phyloP scores from a whole-genome alignment of 805 yeast species.

The Ogataea parapolymorpha region DNA sequence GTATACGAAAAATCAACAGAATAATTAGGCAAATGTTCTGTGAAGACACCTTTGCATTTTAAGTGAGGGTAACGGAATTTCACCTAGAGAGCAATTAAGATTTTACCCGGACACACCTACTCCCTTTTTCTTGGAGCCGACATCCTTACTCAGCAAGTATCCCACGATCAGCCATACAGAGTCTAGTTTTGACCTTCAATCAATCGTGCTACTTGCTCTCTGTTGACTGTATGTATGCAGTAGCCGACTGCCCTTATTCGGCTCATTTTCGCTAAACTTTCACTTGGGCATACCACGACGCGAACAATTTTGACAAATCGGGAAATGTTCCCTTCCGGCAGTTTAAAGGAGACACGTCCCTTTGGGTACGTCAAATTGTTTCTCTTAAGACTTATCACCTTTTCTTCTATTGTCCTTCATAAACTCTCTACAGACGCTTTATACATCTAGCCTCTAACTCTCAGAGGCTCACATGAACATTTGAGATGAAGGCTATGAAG shows the following conservation, averaged over 20 bases:
- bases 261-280: neutral
- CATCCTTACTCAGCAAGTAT: neutral
- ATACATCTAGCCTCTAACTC: slow-evolving; percentile 2
- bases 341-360: slow-evolving; percentile 12
- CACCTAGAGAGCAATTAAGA: neutral
- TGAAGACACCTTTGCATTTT: slow-evolving; percentile 8
- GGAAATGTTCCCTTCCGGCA: slow-evolving; percentile 10
- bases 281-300: neutral
- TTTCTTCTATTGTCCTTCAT: slow-evolving; percentile 10
- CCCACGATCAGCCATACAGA: too few species aligned
- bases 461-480: slow-evolving; percentile 5
- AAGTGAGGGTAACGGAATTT: slow-evolving; percentile 12
- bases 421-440: slow-evolving; percentile 9
- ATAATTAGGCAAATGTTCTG: slow-evolving; percentile 13
- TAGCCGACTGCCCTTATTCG: neutral
- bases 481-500: slow-evolving; percentile 27
- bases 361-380: slow-evolving; percentile 7
- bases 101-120: slow-evolving; percentile 5
- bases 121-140: neutral
- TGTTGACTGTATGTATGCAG: too few species aligned
- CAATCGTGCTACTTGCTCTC: too few species aligned
- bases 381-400: slow-evolving; percentile 6
- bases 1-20: slow-evolving; percentile 9
- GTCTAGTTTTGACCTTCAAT: too few species aligned
- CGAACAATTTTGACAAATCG: slow-evolving; percentile 6